A percentile compares a stretch with the other conserved stretches of the same genome.
Conservation (phyloP, 208 protist genomes). For the Lotmaria passim region DNA sequence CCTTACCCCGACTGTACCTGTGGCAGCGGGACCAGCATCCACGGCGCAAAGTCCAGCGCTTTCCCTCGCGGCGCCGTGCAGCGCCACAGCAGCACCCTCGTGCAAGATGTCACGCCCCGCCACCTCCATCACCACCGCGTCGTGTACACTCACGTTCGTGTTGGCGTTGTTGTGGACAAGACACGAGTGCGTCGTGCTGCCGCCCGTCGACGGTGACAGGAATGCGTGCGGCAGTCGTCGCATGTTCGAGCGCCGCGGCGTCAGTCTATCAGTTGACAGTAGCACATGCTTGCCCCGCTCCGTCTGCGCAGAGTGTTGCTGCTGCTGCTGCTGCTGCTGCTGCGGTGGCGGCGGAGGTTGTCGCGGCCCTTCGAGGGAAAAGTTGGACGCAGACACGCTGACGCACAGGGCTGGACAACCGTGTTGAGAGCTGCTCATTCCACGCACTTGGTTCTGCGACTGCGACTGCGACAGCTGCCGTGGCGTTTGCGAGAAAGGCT, state of each 20-base stretch:
- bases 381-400: constrained; percentile 6
- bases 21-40: background rate
- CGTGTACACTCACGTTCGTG: background rate
- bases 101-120: background rate
- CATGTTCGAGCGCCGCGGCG: background rate
- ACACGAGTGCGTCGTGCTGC: background rate
- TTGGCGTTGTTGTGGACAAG: background rate
- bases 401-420: background rate
- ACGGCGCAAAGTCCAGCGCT: background rate
- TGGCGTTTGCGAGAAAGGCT: constrained; percentile 1
- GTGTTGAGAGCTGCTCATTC: constrained; percentile 11
- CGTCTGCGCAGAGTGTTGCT: too few relatives aligned
- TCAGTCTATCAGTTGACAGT: background rate
- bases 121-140: constrained; percentile 8
- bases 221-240: constrained; percentile 1
- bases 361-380: background rate
- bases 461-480: constrained; percentile 2
- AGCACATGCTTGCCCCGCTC: constrained; percentile 6
- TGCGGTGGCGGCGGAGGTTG: too few relatives aligned
- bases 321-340: background rate
- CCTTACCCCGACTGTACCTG: background rate
- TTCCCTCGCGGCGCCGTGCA: background rate
- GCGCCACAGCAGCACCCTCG: background rate
- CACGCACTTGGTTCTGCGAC: constrained; percentile 1
- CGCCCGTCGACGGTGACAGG: background rate